Evolutionary conservation across 306 rosid genomes (phyloP).

Genomic region (Carpinus viminea): DNA sequence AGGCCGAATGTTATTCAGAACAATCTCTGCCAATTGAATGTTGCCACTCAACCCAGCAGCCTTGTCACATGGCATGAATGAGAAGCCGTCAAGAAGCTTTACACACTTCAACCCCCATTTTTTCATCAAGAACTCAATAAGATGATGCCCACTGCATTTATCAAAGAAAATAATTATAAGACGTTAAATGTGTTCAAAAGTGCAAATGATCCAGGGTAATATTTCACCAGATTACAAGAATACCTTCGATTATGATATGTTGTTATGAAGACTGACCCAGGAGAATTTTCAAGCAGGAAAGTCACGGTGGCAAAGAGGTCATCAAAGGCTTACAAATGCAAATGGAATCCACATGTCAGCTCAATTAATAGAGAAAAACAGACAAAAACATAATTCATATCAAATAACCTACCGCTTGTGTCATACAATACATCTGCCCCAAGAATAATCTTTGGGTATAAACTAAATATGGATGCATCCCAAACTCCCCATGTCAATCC

Average conservation of each 20-base stretch:
- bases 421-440: slow-evolving; percentile 93
- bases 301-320: slow-evolving; percentile 81
- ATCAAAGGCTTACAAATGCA: slow-evolving; percentile 61
- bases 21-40: slow-evolving; percentile 84
- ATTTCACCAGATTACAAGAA: slow-evolving; percentile 21
- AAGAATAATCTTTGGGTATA: slow-evolving; percentile 66
- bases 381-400: not conserved
- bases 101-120: slow-evolving; percentile 85
- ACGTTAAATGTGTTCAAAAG: not conserved
- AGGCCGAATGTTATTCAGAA: slow-evolving; percentile 40
- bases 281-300: slow-evolving; percentile 66
- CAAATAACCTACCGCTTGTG: slow-evolving; percentile 53
- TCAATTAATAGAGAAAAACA: slow-evolving; percentile 20
- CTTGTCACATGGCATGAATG: slow-evolving; percentile 69
- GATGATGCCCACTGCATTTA: slow-evolving; percentile 72
- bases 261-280: slow-evolving; percentile 67
- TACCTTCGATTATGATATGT: slow-evolving; percentile 89
- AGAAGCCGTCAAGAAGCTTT: slow-evolving; percentile 88
- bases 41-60: slow-evolving; percentile 73
- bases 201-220: not conserved
- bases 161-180: not conserved
- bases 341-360: slow-evolving; percentile 32
- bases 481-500: slow-evolving; percentile 93
- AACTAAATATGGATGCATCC: slow-evolving; percentile 69
- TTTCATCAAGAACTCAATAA: slow-evolving; percentile 70